Evolutionary conservation across 108 stramenopile genomes (phyloP).

Genomic region (Parietichytrium sp.): DNA sequence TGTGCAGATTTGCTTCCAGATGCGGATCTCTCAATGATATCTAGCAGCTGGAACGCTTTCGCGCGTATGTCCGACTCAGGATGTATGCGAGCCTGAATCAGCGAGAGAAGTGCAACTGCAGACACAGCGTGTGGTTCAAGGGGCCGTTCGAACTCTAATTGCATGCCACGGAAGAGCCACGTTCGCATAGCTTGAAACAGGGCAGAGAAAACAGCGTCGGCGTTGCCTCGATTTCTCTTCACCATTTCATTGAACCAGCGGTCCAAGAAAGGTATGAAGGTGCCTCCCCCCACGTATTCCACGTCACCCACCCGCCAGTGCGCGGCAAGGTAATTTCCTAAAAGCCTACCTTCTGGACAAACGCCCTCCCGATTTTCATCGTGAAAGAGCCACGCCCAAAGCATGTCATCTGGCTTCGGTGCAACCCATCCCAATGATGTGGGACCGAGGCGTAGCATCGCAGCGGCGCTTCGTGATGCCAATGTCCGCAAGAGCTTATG

Average conservation of each 20-base stretch:
- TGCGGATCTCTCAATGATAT: slow-evolving; percentile 7
- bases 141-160: neutral
- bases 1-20: too few species aligned
- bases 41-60: neutral
- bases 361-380: too few species aligned
- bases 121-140: slow-evolving; percentile 5
- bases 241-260: slow-evolving; percentile 1
- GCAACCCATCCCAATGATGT: neutral
- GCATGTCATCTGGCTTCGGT: slow-evolving; percentile 15
- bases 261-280: neutral
- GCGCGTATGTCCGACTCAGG: neutral
- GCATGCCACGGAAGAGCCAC: slow-evolving; percentile 19
- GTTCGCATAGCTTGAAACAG: neutral
- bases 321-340: slow-evolving; percentile 17
- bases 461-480: neutral
- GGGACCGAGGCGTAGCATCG: slow-evolving; percentile 18
- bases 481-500: neutral
- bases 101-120: neutral
- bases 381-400: slow-evolving; percentile 15
- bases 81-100: neutral
- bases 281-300: slow-evolving; percentile 14
- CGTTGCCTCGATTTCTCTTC: neutral
- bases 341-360: neutral
- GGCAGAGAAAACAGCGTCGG: slow-evolving; percentile 9
- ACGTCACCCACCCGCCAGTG: slow-evolving; percentile 31